Evolutionary conservation across 176 grass and related monocot genomes (phyloP).

Genomic region (Typha latifolia): DNA sequence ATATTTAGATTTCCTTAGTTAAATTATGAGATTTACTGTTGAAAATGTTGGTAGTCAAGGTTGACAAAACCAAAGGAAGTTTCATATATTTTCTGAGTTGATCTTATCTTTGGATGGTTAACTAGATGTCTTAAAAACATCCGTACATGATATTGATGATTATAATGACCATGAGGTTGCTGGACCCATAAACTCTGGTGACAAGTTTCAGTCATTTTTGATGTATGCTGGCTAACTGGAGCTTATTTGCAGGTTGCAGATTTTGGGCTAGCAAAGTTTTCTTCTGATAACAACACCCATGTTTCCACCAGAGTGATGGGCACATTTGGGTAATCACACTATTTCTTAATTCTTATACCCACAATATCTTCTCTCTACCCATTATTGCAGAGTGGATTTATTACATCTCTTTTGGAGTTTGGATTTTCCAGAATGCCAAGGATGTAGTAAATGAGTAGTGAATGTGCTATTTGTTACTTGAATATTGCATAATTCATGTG

Average conservation of each 20-base stretch:
- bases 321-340: slow-evolving; percentile 70
- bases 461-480: background rate
- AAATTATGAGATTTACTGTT: too few relatives aligned
- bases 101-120: background rate
- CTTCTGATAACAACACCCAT: slow-evolving; percentile 76
- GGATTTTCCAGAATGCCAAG: background rate
- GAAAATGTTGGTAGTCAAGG: too few relatives aligned
- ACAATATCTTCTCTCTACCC: background rate
- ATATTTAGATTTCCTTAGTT: too few relatives aligned
- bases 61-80: too few relatives aligned
- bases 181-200: slow-evolving; percentile 1
- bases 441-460: background rate
- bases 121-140: background rate
- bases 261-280: slow-evolving; percentile 88
- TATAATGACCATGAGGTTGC: background rate
- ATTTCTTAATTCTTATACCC: background rate
- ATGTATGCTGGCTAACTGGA: background rate
- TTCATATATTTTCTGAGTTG: too few relatives aligned
- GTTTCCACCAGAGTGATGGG: slow-evolving; percentile 96
- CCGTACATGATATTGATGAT: background rate
- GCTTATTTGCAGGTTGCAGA: slow-evolving; percentile 71
- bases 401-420: background rate
- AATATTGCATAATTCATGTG: background rate
- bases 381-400: background rate
- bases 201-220: background rate